Evolutionary conservation across 306 rosid species (phyloP).

Genomic region (Begonia loranthoides): DNA sequence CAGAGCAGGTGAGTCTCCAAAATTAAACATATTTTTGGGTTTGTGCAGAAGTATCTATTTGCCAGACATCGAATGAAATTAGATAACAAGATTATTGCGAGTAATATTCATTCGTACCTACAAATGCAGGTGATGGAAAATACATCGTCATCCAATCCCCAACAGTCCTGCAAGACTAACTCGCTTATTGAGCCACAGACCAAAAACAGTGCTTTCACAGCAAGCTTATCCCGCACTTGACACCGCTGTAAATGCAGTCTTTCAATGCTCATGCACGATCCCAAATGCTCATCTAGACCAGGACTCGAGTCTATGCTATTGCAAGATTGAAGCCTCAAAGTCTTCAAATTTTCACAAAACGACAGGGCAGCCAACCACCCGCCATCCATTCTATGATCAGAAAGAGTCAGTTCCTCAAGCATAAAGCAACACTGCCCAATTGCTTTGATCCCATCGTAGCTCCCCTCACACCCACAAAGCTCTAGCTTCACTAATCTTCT

Average conservation of each 20-base stretch:
- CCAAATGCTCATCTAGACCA: constrained; percentile 60
- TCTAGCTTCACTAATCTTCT: constrained; percentile 72
- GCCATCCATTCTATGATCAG: constrained; percentile 73
- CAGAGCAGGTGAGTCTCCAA: too few relatives aligned
- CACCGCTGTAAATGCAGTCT: constrained; percentile 50
- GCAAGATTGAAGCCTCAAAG: constrained; percentile 51
- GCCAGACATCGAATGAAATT: too few relatives aligned
- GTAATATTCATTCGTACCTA: constrained; percentile 27
- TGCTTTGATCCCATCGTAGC: constrained; percentile 79
- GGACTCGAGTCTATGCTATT: constrained; percentile 48
- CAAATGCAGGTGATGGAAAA: constrained; percentile 38
- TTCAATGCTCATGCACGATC: constrained; percentile 50
- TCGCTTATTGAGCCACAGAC: constrained; percentile 60
- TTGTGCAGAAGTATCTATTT: not conserved
- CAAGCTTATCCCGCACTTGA: constrained; percentile 42
- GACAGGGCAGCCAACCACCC: constrained; percentile 75
- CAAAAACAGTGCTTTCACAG: constrained; percentile 31
- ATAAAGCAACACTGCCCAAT: constrained; percentile 78
- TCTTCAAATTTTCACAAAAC: constrained; percentile 69
- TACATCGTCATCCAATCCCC: constrained; percentile 57
- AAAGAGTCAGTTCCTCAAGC: constrained; percentile 66
- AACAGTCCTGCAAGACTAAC: constrained; percentile 59
- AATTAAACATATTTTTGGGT: not conserved
- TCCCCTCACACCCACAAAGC: constrained; percentile 79
- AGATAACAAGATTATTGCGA: too few relatives aligned